Base-by-base conservation (phyloP, 1,139 yeast species). In the Suhomyces anneliseae region DNA sequence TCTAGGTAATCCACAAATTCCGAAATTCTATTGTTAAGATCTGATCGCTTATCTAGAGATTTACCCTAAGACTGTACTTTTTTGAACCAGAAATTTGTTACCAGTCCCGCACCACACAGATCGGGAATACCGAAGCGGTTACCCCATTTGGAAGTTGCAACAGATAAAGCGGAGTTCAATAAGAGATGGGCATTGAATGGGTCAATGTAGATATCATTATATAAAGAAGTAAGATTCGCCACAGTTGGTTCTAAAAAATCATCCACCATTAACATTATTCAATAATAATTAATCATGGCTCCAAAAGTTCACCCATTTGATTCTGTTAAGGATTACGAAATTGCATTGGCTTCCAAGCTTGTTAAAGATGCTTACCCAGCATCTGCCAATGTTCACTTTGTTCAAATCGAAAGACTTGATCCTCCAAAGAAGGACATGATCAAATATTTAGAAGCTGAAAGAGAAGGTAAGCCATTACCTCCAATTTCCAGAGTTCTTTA, bases 341-440 rank as follows among this genome's bases (percentile, higher is more conserved):
- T 87, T 60, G 75, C 79, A 62, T 67, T 74, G 54, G 84, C 92
- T 38, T 70, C 88, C 43, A 81, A 81, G 65, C 74, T 84, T 50
- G 69, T 85, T 66, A 83, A 83, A 65, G 85, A 81, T 61, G 67
- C 82, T 48, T 70, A 80, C 53, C 68, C 77, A 27, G 78, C 79
- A 7, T 55, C 62, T 27, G 79, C 70, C 46, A 61, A 70, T 48
- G 78, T 87, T 42, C 92, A 85, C 67, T 85, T 88, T 69, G 81
- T 83, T 57, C 88, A 82, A 61, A 72, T 87, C 47, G 93, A 87
- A 61, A 78, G 83, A 59, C 65, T 82, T 48, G 96, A 89, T 62
- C 96, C 96, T 34, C 95, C 96, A 52, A 89, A 89, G 77, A 72
- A 80, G 57, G 82, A 78, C 55, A 83, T 89, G 85, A 65, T 83